These are phyloP conservation scores for Chlorella sp. DNA, from an alignment of 139 green algal species.

Conservation along the genomic window DNA sequence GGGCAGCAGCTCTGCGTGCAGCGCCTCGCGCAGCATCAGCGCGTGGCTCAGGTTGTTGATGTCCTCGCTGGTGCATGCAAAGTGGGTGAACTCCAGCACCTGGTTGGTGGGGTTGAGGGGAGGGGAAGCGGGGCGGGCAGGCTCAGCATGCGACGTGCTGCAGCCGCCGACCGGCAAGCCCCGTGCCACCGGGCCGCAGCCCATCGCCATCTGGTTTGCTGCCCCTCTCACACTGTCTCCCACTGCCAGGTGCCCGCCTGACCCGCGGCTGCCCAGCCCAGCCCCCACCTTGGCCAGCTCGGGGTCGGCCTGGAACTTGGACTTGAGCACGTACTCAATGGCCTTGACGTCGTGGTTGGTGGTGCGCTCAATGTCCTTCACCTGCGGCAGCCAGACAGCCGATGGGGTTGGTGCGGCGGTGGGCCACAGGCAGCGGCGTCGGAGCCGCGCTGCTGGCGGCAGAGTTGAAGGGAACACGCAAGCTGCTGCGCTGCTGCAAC, in stretches of 20 bases:
- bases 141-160: no score
- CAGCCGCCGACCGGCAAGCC: no score
- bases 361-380: conserved; percentile 91
- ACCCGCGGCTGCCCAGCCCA: no score
- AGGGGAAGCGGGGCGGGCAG: background rate
- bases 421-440: no score
- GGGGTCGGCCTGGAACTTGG: conserved; percentile 62
- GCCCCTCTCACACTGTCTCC: no score
- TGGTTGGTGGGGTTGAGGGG: background rate
- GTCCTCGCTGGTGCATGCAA: conserved; percentile 98
- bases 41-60: conserved; percentile 99
- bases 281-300: conserved; percentile 68
- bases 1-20: conserved; percentile 83
- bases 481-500: no score
- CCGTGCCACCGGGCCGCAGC: background rate
- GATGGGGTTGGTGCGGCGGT: background rate
- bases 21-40: conserved; percentile 94
- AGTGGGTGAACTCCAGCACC: conserved; percentile 98
- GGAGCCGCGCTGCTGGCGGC: no score
- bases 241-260: background rate
- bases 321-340: conserved; percentile 98
- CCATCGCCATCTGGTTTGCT: no score
- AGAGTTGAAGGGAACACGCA: no score
- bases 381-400: background rate
- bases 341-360: conserved; percentile 99